These are phyloP conservation scores for Fusarium bactridioides DNA, from an alignment of 2,329 filamentous ascomycete genomes.

Conservation along the genomic window DNA sequence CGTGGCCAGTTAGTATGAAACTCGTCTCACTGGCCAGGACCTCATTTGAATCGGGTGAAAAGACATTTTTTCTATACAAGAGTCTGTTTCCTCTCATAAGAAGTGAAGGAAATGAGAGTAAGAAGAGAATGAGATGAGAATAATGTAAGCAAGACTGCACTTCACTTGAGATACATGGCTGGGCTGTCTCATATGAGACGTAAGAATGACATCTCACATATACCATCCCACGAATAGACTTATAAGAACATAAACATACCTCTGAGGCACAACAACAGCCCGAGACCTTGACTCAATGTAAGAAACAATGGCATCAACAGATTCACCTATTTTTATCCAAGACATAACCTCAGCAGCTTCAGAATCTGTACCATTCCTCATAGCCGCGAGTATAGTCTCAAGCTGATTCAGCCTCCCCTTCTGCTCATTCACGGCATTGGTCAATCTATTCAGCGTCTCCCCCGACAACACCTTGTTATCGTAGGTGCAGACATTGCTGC, in stretches of 20 bases:
- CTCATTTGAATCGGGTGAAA: no score
- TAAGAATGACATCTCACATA: not conserved
- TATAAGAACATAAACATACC: not conserved
- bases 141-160: no score
- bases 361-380: not conserved
- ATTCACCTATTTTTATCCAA: conserved; percentile 19
- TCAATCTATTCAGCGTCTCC: conserved; percentile 15
- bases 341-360: conserved; percentile 23
- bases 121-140: not conserved
- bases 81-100: not conserved
- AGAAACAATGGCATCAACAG: conserved; percentile 9
- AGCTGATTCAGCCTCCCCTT: conserved; percentile 11
- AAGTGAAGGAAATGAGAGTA: not conserved
- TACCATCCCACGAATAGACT: not conserved
- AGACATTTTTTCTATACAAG: no score
- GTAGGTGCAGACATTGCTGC: conserved; percentile 3
- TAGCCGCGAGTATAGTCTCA: conserved; percentile 15
- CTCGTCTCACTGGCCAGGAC: not conserved
- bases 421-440: conserved; percentile 13
- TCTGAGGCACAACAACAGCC: not conserved
- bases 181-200: not conserved
- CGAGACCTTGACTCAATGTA: conserved; percentile 9
- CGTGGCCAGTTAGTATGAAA: not conserved
- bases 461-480: conserved; percentile 6
- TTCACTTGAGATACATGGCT: not conserved